These are phyloP conservation scores for Annulohypoxylon stygium DNA, from an alignment of 495 filamentous ascomycete species.

Conservation along the genomic window DNA sequence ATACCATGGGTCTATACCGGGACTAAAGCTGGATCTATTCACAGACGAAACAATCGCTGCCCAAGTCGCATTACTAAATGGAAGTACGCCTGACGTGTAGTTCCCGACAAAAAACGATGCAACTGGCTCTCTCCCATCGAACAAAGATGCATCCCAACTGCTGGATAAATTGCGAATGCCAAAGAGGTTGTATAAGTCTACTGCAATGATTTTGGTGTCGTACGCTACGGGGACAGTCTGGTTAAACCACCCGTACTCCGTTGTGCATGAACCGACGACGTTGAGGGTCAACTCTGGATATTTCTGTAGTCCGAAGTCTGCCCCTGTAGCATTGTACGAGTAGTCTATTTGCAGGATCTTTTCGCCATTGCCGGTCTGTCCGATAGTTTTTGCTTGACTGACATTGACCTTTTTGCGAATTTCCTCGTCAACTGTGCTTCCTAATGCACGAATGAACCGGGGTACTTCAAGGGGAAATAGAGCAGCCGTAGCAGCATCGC, in stretches of 20 bases:
- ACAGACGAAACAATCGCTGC: slow-evolving; percentile 51
- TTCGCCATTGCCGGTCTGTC: slow-evolving; percentile 30
- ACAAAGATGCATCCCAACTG: slow-evolving; percentile 20
- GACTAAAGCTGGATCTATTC: slow-evolving; percentile 49
- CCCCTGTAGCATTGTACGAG: slow-evolving; percentile 49
- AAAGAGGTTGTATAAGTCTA: slow-evolving; percentile 35
- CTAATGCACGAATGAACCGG: slow-evolving; percentile 48
- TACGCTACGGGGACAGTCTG: not conserved
- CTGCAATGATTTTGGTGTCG: slow-evolving; percentile 4
- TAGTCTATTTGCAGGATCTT: slow-evolving; percentile 49
- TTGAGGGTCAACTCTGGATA: slow-evolving; percentile 49
- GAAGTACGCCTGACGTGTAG: slow-evolving; percentile 14
- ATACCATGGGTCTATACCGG: slow-evolving; percentile 54
- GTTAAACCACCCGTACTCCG: slow-evolving; percentile 50
- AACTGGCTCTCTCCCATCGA: slow-evolving; percentile 33
- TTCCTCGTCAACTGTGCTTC: slow-evolving; percentile 39
- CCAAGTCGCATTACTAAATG: slow-evolving; percentile 48
- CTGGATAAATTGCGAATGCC: not conserved
- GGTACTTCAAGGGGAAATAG: slow-evolving; percentile 47
- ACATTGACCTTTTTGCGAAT: slow-evolving; percentile 31
- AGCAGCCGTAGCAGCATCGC: not conserved
- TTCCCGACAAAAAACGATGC: slow-evolving; percentile 25
- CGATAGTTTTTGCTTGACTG: slow-evolving; percentile 23
- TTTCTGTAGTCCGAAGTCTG: slow-evolving; percentile 55
- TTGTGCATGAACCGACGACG: slow-evolving; percentile 53